These are phyloP conservation scores for Mycena venus DNA, from an alignment of 768 basidiomycete species.

Conservation along the genomic window DNA sequence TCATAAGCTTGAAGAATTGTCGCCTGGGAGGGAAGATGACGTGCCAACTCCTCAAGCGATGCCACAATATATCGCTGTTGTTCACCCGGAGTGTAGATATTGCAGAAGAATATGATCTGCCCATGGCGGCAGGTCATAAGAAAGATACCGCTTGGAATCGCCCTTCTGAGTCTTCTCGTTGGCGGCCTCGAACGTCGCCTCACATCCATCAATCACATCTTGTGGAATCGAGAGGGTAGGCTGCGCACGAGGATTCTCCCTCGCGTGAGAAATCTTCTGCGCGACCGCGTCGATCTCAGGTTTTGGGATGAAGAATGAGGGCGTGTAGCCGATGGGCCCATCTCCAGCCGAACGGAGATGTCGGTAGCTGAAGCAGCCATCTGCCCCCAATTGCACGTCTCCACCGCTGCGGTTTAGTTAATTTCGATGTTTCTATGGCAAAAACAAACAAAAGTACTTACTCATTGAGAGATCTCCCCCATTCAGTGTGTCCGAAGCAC, in stretches of 20 bases:
- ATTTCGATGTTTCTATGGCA: too few relatives aligned
- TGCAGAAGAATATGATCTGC: too few relatives aligned
- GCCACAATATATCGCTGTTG: too few relatives aligned
- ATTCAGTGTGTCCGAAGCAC: conserved; percentile 43
- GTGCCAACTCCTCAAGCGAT: conserved; percentile 46
- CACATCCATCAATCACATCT: conserved; percentile 49
- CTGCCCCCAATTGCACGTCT: too few relatives aligned
- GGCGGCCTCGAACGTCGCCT: too few relatives aligned
- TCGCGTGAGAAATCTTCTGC: conserved; percentile 34
- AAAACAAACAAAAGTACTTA: conserved; percentile 30
- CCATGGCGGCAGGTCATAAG: too few relatives aligned
- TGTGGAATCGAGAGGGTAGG: conserved; percentile 48
- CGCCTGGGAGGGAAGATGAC: conserved; percentile 38
- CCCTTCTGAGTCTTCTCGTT: too few relatives aligned
- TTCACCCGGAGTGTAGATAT: too few relatives aligned
- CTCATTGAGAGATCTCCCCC: conserved; percentile 24
- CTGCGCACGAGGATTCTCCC: conserved; percentile 38
- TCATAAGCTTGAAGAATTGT: conserved; percentile 48
- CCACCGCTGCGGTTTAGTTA: too few relatives aligned
- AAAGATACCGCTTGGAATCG: conserved; percentile 55
- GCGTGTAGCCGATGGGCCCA: too few relatives aligned
- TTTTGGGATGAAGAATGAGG: conserved; percentile 48
- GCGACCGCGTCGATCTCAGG: conserved; percentile 48
- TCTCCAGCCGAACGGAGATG: too few relatives aligned
- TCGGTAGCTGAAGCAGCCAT: too few relatives aligned